Evolutionary conservation across 1,284 basidiomycete species (phyloP), one percentile per base, ranked within the genome.

Genomic region (Cryptococcus sp.): DNA sequence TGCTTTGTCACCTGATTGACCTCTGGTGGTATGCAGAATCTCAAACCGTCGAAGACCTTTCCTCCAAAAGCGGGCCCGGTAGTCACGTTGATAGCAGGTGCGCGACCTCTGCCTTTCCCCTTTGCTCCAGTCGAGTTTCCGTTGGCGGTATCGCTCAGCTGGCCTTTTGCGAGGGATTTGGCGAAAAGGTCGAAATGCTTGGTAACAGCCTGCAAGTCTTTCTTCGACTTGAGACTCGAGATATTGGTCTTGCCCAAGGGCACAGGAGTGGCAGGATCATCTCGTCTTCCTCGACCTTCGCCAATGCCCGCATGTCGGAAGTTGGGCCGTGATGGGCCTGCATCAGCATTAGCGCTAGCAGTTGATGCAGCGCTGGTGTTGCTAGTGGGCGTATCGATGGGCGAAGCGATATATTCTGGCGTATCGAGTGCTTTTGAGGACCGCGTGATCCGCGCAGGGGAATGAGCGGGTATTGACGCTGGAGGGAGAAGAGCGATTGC

Each of bases 1-100:
- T 70, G 61, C 55, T 68, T 72, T 3, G 51, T 40, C 2, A 57
- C 57, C 31, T 57, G 61, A 19, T 58, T 64, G n/a, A 61, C 22
- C 17, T 70, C 71, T 1, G 62, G 62, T 3, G 75, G 68, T 10
- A 74, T 62, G 46, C 70, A 73, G 49, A 77, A 69, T 17, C 69
- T 57, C 31, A 75, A 57, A 0, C 70, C 72, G 5, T 73, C 61
- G 51, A 77, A 67, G 1, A 76, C 53, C 17, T 48, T 62, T 4
- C 60, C 66, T 11, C 67, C 67, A 2, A 66, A 41, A 8, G 60
- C 61, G 0, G 47, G 19, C 49, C 47, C 41, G 31, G 47, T 40
- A 25, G 7, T 38, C 47, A 10, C 42, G 47, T 40, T 41, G 5
- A 31, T 52, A 6, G 22, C 44, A 11, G 40, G 38, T 1, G 49